Percentiles rank a stretch among this genome's conserved stretches.
These are phyloP conservation scores for Ophiocordyceps sinensis DNA, from an alignment of 2,329 filamentous ascomycete genomes.

Conservation along the genomic window DNA sequence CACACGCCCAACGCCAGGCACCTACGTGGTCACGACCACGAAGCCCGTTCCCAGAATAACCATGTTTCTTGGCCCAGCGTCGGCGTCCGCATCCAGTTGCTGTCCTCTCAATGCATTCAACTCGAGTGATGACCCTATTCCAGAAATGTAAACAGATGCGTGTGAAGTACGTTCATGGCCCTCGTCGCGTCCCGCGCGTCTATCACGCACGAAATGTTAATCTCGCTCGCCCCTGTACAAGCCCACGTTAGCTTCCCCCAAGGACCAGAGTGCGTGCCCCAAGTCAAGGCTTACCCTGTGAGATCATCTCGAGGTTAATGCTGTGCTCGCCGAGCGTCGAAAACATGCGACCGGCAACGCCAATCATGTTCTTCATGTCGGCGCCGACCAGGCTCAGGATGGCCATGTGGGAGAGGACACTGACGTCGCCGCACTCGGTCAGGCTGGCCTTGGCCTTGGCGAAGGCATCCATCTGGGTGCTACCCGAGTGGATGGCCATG, in stretches of 20 bases:
- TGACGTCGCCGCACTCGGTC: conserved; percentile 72
- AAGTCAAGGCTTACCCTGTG: conserved; percentile 53
- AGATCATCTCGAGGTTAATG: conserved; percentile 99
- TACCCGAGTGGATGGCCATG: conserved; percentile 83
- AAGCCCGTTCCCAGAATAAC: no score
- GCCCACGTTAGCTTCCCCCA: neutral
- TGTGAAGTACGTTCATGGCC: conserved; percentile 92
- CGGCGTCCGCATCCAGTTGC: neutral
- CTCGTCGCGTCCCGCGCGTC: conserved; percentile 80
- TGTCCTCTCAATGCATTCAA: neutral
- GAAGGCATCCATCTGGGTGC: conserved; percentile 46
- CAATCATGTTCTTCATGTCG: conserved; percentile 96
- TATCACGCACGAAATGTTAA: conserved; percentile 98
- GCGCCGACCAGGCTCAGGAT: conserved; percentile 90
- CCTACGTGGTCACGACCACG: no score
- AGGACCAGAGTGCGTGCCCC: neutral
- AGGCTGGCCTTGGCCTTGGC: conserved; percentile 58
- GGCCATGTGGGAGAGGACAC: conserved; percentile 81
- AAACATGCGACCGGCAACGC: conserved; percentile 90
- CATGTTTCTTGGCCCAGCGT: no score
- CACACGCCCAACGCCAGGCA: no score
- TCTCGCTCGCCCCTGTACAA: conserved; percentile 74
- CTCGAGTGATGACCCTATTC: conserved; percentile 29
- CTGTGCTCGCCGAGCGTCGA: conserved; percentile 83
- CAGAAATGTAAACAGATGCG: conserved; percentile 90